These are phyloP conservation scores for Leccinum pachyderme DNA, from an alignment of 1,284 basidiomycete genomes.

Conservation along the genomic window DNA sequence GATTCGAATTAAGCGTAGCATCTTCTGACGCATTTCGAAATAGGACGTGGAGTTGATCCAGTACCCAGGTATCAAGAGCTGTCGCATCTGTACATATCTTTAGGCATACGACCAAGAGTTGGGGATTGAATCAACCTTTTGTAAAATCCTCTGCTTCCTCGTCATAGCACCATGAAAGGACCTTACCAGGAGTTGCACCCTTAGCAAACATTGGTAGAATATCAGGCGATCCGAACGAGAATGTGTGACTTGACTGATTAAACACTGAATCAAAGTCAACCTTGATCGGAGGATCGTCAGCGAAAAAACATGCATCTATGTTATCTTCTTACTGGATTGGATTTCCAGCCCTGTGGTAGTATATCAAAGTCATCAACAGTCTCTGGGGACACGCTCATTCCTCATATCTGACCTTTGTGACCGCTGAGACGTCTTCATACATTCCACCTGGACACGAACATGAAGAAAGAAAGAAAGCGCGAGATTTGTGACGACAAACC, in stretches of 20 bases:
- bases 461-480: conserved; percentile 6
- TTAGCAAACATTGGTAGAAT: conserved; percentile 87
- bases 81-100: conserved; percentile 61
- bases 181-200: conserved; percentile 70
- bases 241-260: conserved; percentile 79
- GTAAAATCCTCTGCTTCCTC: conserved; percentile 85
- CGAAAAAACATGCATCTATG: not conserved
- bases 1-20: conserved; percentile 43
- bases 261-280: conserved; percentile 89
- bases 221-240: conserved; percentile 86
- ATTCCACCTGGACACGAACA: conserved; percentile 58
- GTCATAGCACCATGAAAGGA: conserved; percentile 76
- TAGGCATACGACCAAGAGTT: not conserved
- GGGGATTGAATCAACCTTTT: conserved; percentile 50
- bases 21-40: conserved; percentile 63
- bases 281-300: conserved; percentile 35
- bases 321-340: conserved; percentile 66
- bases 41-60: conserved; percentile 61
- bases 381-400: not conserved
- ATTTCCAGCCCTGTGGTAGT: conserved; percentile 74
- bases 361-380: conserved; percentile 6
- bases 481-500: conserved; percentile 42
- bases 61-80: conserved; percentile 76
- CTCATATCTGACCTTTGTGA: conserved; percentile 63
- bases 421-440: conserved; percentile 92